A percentile compares a stretch with the other conserved stretches of the same genome.
These are phyloP conservation scores for Solanum aculeatissimum DNA, from an alignment of 305 asterid genomes.

Conservation along the genomic window DNA sequence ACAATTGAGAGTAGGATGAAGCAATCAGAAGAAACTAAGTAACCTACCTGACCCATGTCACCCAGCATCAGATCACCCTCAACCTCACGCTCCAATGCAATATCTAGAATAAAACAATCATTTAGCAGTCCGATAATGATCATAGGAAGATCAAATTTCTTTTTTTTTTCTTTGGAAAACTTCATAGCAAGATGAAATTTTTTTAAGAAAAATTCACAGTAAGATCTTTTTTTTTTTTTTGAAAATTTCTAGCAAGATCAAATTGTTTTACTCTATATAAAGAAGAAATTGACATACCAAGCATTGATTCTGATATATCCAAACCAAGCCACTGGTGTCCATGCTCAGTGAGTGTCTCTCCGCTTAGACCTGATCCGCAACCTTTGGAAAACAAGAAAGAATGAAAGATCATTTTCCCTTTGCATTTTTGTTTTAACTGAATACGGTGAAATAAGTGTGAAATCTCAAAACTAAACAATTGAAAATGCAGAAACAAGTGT, in stretches of 20 bases:
- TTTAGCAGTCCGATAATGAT: not conserved
- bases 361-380: conserved; percentile 97
- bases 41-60: conserved; percentile 87
- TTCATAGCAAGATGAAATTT: too few species aligned
- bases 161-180: too few species aligned
- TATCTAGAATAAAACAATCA: conserved; percentile 21
- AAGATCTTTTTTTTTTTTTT: too few species aligned
- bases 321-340: conserved; percentile 95
- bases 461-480: not conserved
- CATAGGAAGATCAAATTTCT: not conserved
- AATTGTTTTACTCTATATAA: too few species aligned
- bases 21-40: not conserved
- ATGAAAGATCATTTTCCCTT: not conserved
- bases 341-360: conserved; percentile 72
- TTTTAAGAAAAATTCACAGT: too few species aligned
- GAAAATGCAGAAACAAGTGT: not conserved
- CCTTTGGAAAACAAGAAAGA: conserved; percentile 24
- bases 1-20: not conserved
- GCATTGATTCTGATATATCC: conserved; percentile 89
- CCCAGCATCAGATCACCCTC: conserved; percentile 84
- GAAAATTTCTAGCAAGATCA: too few species aligned
- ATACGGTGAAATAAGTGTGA: not conserved
- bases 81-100: conserved; percentile 85
- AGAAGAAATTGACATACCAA: conserved; percentile 13
- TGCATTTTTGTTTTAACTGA: not conserved